A percentile compares a stretch with the other conserved stretches of the same genome.
These are phyloP conservation scores for Dictyostelium purpureum DNA, from an alignment of 78 protist species.

Conservation along the genomic window DNA sequence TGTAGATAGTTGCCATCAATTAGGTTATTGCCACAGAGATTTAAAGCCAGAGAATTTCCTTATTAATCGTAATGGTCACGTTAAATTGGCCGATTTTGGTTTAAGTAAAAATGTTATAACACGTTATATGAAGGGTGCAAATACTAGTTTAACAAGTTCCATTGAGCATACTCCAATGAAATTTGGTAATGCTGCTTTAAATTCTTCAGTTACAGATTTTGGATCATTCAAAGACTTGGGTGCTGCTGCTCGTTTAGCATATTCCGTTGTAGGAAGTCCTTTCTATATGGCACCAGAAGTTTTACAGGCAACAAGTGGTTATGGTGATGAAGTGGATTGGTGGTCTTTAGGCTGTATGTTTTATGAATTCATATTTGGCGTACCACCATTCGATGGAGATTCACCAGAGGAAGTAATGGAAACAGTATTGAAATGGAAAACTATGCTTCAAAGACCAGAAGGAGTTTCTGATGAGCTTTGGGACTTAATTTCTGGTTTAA, in stretches of 20 bases:
- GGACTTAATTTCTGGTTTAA: slow-evolving; percentile 10
- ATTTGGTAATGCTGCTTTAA: slow-evolving; percentile 13
- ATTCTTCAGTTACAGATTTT: slow-evolving; percentile 50
- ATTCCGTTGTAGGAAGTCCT: slow-evolving; percentile 86
- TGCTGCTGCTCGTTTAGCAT: not conserved
- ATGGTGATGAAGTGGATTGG: slow-evolving; percentile 92
- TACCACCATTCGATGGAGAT: slow-evolving; percentile 90
- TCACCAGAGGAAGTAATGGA: slow-evolving; percentile 83
- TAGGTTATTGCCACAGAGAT: slow-evolving; percentile 91
- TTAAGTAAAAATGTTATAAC: slow-evolving; percentile 85
- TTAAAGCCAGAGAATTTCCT: slow-evolving; percentile 96
- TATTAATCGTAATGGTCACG: slow-evolving; percentile 88
- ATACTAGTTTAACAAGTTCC: not conserved
- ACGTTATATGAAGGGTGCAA: not conserved
- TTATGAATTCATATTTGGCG: slow-evolving; percentile 87
- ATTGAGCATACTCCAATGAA: slow-evolving; percentile 65
- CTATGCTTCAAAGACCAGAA: slow-evolving; percentile 31
- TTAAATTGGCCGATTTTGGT: slow-evolving; percentile 95
- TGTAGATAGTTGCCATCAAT: slow-evolving; percentile 84
- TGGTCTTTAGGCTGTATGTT: slow-evolving; percentile 91
- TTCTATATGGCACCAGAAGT: slow-evolving; percentile 95
- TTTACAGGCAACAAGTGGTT: slow-evolving; percentile 78
- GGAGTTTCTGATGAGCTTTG: not conserved
- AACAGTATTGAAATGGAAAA: slow-evolving; percentile 76
- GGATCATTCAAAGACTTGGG: slow-evolving; percentile 40